Base-by-base conservation (phyloP, 2,329 filamentous ascomycete species). In the Cladosporium sp. region DNA sequence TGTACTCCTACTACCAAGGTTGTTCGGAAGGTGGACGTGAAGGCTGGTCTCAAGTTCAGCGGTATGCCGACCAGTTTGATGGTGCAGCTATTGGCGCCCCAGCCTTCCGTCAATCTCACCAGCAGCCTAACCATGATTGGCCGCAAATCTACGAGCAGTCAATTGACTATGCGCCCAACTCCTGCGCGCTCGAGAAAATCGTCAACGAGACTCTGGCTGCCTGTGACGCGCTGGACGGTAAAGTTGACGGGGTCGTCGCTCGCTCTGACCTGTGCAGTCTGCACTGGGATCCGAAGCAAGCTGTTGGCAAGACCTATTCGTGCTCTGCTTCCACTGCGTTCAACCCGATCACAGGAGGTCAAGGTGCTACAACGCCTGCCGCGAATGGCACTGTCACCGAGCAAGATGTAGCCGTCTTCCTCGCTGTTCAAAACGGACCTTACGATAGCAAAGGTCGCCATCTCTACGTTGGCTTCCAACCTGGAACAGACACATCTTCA, bases 191-290 rank as follows among this genome's bases (percentile, higher is more conserved):
- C 13, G 70, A 74, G 5, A 77, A 76, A 63, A 82, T 83, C 45
- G 74, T 80, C 19, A 83, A 83, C 63, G 71, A 74, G 37, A 84
- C 81, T 4, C 82, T 84, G 47, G 70, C 71, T 1, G 76, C 76
- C 35, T 85, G 82, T 51, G 82, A 85, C 60, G 70, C 75, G 7
- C 71, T 85, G 5, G 82, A 85, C 56, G 82, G 83, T 5, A 73
- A 74, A 44, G 75, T 72, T 0, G 82, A 85, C 56, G 80, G 81
- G 12, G 79, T 84, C 4, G 73, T 85, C 42, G 71, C 76, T 7
- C 73, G 78, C 4, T 75, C 74, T 0, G 77, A 80, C 53, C 72
- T 80, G 8, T 80, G 77, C 72, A 73, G 71, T 57, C 61, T 78
- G 5, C 63, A 76, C 40, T 79, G 77, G 65, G 74, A 83, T 63